Conservation (phyloP, 2,329 filamentous ascomycete species). For the Calonectria pteridis region DNA sequence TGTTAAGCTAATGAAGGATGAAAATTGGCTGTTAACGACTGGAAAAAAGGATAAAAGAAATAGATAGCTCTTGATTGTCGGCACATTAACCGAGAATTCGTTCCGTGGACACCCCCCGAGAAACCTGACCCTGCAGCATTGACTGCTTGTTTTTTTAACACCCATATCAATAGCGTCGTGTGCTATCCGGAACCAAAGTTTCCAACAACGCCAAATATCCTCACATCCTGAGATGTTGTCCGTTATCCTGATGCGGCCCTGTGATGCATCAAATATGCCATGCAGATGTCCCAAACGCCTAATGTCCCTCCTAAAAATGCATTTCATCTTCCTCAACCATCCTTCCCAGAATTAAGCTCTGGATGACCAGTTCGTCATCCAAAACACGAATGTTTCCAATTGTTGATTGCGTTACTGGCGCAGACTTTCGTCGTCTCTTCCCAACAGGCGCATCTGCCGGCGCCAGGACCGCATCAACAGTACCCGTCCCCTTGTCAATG, state of each 20-base stretch:
- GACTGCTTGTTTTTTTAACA: conserved; percentile 1
- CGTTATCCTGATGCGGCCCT: background rate
- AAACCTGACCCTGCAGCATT: background rate
- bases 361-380: conserved; percentile 88
- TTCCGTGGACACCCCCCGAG: too few relatives aligned
- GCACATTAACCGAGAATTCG: background rate
- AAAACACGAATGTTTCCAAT: conserved; percentile 74
- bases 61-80: background rate
- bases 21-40: background rate
- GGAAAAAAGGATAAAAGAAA: background rate
- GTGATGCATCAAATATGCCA: conserved; percentile 14
- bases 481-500: conserved; percentile 74
- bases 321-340: conserved; percentile 74
- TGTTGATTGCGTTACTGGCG: conserved; percentile 35
- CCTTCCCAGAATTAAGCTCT: conserved; percentile 89
- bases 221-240: background rate
- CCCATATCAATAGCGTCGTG: background rate
- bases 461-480: conserved; percentile 63
- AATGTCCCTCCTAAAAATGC: conserved; percentile 28
- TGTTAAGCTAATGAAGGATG: background rate
- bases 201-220: conserved; percentile 19
- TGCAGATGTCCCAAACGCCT: conserved; percentile 36
- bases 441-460: conserved; percentile 35
- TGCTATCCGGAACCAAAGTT: background rate
- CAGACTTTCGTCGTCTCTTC: conserved; percentile 58